A percentile compares a stretch with the other conserved stretches of the same genome.
Conservation (phyloP, 352 stramenopile genomes). For the Aphanomyces stellatus region DNA sequence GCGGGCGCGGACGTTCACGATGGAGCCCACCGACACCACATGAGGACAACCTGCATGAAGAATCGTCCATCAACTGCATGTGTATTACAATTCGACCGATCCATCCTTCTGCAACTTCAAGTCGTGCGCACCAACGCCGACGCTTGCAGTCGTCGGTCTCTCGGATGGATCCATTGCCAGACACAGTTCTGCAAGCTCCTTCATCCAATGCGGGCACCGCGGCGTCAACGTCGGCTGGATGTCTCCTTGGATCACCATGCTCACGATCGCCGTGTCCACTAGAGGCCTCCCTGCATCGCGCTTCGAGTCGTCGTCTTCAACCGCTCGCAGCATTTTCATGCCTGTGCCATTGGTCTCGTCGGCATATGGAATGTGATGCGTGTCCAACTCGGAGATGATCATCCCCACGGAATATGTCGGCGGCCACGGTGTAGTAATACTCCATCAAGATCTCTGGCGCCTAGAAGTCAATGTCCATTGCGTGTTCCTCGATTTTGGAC, state of each 20-base stretch:
- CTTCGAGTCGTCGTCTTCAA: too few species aligned
- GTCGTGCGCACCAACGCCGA: background rate
- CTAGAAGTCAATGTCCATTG: background rate
- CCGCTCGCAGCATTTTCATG: too few species aligned
- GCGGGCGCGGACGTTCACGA: too few species aligned
- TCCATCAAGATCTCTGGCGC: slow-evolving; percentile 6
- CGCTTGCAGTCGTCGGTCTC: background rate
- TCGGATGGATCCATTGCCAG: background rate
- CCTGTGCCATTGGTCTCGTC: background rate
- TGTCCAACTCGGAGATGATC: slow-evolving; percentile 4
- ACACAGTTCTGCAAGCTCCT: background rate
- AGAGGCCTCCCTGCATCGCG: background rate
- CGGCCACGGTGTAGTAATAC: background rate
- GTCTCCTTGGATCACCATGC: slow-evolving; percentile 10
- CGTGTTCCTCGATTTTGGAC: background rate
- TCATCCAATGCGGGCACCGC: background rate
- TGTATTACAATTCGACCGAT: background rate
- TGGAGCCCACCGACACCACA: too few species aligned
- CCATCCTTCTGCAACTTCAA: background rate
- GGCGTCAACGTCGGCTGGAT: background rate
- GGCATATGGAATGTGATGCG: slow-evolving; percentile 6
- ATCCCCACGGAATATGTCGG: slow-evolving; percentile 15
- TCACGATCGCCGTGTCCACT: slow-evolving; percentile 19
- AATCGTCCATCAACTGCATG: too few species aligned
- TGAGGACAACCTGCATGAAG: too few species aligned